These are phyloP conservation scores for Paramecium pentaurelia DNA, from an alignment of 73 alveolate genomes.

Conservation along the genomic window DNA sequence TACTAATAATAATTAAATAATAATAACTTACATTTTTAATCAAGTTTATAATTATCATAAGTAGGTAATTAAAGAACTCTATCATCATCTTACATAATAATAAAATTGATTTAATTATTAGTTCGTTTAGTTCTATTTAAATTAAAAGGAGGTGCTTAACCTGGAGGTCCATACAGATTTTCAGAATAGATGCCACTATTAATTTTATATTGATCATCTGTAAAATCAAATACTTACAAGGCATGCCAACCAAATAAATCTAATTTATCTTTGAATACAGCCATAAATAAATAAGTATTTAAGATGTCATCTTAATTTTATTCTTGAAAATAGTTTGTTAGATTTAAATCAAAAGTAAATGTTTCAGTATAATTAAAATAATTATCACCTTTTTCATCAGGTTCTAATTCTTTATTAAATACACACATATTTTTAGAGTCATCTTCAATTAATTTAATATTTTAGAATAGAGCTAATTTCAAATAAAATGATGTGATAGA, in stretches of 20 bases:
- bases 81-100: conserved; percentile 23
- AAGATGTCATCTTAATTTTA: background rate
- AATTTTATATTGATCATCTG: background rate
- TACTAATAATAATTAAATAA: background rate
- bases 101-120: background rate
- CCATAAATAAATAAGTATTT: background rate
- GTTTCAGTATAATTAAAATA: conserved; percentile 11
- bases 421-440: conserved; percentile 5
- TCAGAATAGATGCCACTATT: conserved; percentile 23
- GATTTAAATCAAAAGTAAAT: background rate
- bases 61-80: background rate
- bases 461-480: background rate
- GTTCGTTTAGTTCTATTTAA: background rate
- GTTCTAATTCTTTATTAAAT: background rate
- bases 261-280: background rate
- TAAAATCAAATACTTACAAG: background rate
- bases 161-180: conserved; percentile 17
- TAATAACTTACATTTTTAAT: background rate
- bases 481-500: background rate
- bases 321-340: background rate
- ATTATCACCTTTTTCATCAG: conserved; percentile 50
- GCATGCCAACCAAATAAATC: conserved; percentile 42
- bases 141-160: conserved; percentile 43
- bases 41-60: conserved; percentile 17
- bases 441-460: background rate